These are phyloP conservation scores for Sanghuangporus sanghuang DNA, from an alignment of 1,284 basidiomycete genomes.

Conservation along the genomic window DNA sequence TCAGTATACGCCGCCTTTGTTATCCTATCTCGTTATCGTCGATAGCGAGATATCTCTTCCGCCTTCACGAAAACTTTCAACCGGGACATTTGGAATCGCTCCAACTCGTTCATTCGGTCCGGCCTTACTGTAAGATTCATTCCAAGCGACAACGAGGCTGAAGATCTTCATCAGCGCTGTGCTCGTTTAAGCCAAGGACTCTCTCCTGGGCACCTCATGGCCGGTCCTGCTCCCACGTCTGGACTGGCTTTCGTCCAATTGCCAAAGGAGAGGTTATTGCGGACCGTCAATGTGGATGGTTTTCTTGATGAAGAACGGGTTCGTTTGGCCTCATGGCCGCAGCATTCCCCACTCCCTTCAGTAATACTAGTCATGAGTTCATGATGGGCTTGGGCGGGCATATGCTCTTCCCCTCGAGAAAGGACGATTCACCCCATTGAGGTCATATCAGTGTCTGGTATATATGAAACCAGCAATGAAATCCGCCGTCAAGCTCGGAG, in stretches of 20 bases:
- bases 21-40: neutral
- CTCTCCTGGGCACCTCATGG: slow-evolving; percentile 3
- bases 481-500: neutral
- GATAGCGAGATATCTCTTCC: neutral
- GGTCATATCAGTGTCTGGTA: neutral
- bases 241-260: slow-evolving; percentile 3
- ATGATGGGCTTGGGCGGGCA: too few relatives aligned
- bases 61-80: neutral
- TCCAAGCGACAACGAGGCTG: slow-evolving; percentile 11
- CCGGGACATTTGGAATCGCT: neutral
- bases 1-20: neutral
- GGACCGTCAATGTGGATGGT: neutral
- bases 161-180: neutral
- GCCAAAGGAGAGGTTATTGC: neutral
- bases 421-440: neutral
- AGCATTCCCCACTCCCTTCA: neutral
- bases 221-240: neutral
- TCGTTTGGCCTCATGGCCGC: slow-evolving; percentile 6
- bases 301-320: neutral
- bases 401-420: too few relatives aligned
- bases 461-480: neutral
- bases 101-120: neutral
- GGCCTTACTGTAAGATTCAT: neutral
- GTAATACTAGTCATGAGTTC: neutral
- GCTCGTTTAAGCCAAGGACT: neutral